Percentiles rank a stretch among this genome's conserved stretches.
These are phyloP conservation scores for Microbotryum scabiosae DNA, from an alignment of 1,284 basidiomycete species.

Conservation along the genomic window DNA sequence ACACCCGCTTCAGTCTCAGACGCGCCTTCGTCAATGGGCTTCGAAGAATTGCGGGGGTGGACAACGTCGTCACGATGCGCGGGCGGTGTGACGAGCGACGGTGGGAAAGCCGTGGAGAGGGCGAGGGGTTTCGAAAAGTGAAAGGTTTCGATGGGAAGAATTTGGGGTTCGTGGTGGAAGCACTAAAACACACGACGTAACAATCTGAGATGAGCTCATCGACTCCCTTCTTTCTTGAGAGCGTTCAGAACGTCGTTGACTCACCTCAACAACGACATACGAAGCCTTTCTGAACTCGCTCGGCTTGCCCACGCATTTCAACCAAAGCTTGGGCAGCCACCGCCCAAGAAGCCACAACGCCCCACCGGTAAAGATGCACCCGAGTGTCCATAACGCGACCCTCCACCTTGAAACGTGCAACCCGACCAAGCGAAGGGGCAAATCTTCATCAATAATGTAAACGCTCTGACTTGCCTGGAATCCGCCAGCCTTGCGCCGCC, in stretches of 20 bases:
- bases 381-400: conserved; percentile 60
- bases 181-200: conserved; percentile 50
- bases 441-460: conserved; percentile 84
- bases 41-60: conserved; percentile 3
- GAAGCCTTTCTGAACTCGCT: conserved; percentile 70
- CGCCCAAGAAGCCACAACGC: conserved; percentile 72
- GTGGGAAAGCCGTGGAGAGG: conserved; percentile 65
- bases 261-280: conserved; percentile 78
- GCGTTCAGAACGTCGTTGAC: conserved; percentile 32
- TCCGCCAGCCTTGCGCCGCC: conserved; percentile 8
- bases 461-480: conserved; percentile 58
- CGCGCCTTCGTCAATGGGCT: conserved; percentile 27
- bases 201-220: neutral
- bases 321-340: conserved; percentile 88
- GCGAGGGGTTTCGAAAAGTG: conserved; percentile 58
- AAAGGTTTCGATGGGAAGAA: conserved; percentile 61
- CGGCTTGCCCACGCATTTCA: conserved; percentile 76
- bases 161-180: conserved; percentile 66
- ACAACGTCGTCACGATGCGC: conserved; percentile 27
- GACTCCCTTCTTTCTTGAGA: too few species aligned
- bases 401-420: conserved; percentile 64
- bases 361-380: conserved; percentile 65
- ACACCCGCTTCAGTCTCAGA: conserved; percentile 37
- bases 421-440: conserved; percentile 79
- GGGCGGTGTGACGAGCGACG: conserved; percentile 25